Evolutionary conservation across 352 stramenopile species (phyloP).

Genomic region (Globisporangium okanoganense): DNA sequence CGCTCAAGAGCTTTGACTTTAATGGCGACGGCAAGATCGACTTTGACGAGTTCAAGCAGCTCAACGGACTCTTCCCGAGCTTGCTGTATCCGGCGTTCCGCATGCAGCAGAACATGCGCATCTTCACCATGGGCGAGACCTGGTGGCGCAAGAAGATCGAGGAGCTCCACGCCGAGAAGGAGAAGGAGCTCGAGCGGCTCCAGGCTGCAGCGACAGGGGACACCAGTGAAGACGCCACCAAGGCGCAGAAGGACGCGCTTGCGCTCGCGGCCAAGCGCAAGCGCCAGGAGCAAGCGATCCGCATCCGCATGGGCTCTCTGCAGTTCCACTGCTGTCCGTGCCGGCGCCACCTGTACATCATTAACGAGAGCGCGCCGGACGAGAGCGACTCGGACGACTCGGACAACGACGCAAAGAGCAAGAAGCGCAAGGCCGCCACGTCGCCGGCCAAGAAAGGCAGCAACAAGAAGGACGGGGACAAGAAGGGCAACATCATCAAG

Average conservation of each 20-base stretch:
- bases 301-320: conserved; percentile 64
- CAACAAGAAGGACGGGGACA: conserved; percentile 21
- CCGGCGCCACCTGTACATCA: conserved; percentile 47
- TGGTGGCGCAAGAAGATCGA: conserved; percentile 68
- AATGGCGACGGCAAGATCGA: conserved; percentile 72
- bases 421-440: conserved; percentile 3
- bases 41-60: conserved; percentile 62
- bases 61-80: conserved; percentile 59
- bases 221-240: conserved; percentile 23
- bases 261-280: conserved; percentile 35
- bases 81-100: conserved; percentile 66
- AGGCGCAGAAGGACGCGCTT: conserved; percentile 25
- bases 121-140: conserved; percentile 54
- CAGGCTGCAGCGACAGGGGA: conserved; percentile 24
- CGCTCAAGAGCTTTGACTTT: conserved; percentile 61
- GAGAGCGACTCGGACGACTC: conserved; percentile 24
- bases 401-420: conserved; percentile 28
- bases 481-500: conserved; percentile 51
- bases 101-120: conserved; percentile 73
- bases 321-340: conserved; percentile 68
- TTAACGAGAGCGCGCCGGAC: conserved; percentile 35
- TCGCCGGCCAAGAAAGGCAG: conserved; percentile 14
- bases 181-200: conserved; percentile 32
- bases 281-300: conserved; percentile 48
- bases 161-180: conserved; percentile 41